Evolutionary conservation across 495 filamentous ascomycete species (phyloP).

Genomic region (Penicillium cataractarum): DNA sequence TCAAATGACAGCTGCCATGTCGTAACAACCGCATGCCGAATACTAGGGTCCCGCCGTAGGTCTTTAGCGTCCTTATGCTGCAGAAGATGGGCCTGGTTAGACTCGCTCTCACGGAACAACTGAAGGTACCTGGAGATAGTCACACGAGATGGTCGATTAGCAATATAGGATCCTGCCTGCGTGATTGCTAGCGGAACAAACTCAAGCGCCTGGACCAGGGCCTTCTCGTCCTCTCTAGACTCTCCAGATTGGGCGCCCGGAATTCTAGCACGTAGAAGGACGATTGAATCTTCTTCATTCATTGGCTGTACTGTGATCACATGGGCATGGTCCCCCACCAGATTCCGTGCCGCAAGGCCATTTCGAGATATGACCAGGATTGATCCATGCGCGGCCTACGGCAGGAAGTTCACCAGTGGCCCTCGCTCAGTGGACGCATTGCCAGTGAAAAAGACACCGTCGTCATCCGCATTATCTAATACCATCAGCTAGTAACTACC

Average conservation of each 20-base stretch:
- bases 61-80: slow-evolving; percentile 45
- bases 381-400: background rate
- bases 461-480: slow-evolving; percentile 38
- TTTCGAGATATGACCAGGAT: slow-evolving; percentile 44
- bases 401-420: background rate
- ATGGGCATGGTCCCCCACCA: slow-evolving; percentile 18
- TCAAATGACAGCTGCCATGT: slow-evolving; percentile 56
- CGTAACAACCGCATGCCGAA: slow-evolving; percentile 41
- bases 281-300: slow-evolving; percentile 25
- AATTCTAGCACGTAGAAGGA: slow-evolving; percentile 22
- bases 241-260: slow-evolving; percentile 9
- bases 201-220: slow-evolving; percentile 41
- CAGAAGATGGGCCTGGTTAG: slow-evolving; percentile 26
- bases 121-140: slow-evolving; percentile 30
- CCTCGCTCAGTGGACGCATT: slow-evolving; percentile 13
- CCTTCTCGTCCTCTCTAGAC: slow-evolving; percentile 24
- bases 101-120: slow-evolving; percentile 28
- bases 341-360: slow-evolving; percentile 27
- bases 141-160: slow-evolving; percentile 28
- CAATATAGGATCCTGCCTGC: slow-evolving; percentile 53
- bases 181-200: slow-evolving; percentile 51
- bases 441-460: slow-evolving; percentile 25
- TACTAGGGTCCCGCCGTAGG: slow-evolving; percentile 35
- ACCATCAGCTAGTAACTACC: slow-evolving; percentile 42
- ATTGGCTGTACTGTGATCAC: slow-evolving; percentile 37